Evolutionary conservation across 495 filamentous ascomycete genomes (phyloP).

Genomic region (Penicillium salamii): DNA sequence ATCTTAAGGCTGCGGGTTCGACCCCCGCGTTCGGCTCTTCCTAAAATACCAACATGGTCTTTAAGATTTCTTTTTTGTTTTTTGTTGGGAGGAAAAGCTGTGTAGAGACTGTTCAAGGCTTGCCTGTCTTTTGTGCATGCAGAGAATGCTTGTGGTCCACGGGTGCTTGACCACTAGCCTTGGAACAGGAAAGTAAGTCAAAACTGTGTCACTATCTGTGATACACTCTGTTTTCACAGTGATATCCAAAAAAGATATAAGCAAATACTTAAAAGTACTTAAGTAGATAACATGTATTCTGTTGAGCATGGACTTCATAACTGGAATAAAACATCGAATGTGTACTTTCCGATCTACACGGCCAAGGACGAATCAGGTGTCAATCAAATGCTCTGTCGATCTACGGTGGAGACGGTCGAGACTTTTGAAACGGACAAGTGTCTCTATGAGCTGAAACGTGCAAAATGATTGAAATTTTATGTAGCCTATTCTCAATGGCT

Average conservation of each 20-base stretch:
- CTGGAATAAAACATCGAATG: not conserved
- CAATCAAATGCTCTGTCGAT: not conserved
- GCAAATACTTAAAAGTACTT: too few relatives aligned
- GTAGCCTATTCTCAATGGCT: not conserved
- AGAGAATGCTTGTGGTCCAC: too few relatives aligned
- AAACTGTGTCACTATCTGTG: too few relatives aligned
- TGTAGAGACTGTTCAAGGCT: too few relatives aligned
- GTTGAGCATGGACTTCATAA: not conserved
- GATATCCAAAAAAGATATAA: too few relatives aligned
- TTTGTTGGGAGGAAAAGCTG: too few relatives aligned
- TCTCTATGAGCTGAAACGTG: not conserved
- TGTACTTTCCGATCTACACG: not conserved
- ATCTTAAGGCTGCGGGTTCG: constrained; percentile 59
- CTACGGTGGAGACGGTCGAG: constrained; percentile 2
- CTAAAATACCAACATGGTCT: constrained; percentile 13
- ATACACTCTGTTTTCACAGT: too few relatives aligned
- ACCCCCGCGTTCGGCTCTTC: constrained; percentile 55
- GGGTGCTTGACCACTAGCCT: too few relatives aligned
- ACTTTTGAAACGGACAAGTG: constrained; percentile 2
- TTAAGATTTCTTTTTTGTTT: constrained; percentile 19
- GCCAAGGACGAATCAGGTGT: not conserved
- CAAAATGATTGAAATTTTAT: not conserved
- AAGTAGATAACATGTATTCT: too few relatives aligned
- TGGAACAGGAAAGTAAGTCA: too few relatives aligned
- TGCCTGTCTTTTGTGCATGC: too few relatives aligned